phyloP scores from a whole-genome alignment of 352 stramenopile genomes.

The Pythium dissotocum region DNA sequence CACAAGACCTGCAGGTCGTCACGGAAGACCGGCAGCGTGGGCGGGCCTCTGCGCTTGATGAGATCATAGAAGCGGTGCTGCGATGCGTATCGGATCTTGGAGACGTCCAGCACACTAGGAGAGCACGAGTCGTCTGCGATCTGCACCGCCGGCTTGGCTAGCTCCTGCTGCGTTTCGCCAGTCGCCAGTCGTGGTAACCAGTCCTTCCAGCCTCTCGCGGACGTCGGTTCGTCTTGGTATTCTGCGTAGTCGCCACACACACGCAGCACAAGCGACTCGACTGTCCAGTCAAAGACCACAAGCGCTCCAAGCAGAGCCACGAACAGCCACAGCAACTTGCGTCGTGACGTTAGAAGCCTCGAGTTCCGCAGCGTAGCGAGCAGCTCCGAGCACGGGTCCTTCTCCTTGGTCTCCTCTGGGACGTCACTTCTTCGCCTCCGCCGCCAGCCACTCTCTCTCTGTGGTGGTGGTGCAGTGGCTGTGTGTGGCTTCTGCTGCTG shows the following conservation, averaged over 20 bases:
- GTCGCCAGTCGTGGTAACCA: neutral
- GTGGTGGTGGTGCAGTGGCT: too few species aligned
- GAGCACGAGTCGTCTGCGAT: constrained; percentile 7
- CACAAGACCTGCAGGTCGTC: constrained; percentile 21
- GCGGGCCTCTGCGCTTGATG: constrained; percentile 4
- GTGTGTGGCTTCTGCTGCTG: too few species aligned
- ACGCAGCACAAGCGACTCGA: constrained; percentile 18
- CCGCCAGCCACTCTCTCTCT: neutral
- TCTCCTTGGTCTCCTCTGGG: constrained; percentile 4
- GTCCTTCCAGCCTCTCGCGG: constrained; percentile 1
- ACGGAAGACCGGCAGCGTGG: constrained; percentile 13
- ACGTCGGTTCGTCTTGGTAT: too few species aligned
- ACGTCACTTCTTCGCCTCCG: neutral
- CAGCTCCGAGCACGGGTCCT: neutral
- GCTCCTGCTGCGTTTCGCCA: too few species aligned
- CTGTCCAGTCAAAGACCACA: constrained; percentile 14
- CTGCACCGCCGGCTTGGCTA: too few species aligned
- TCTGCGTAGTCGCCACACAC: neutral
- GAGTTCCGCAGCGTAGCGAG: neutral
- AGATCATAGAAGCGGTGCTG: constrained; percentile 26
- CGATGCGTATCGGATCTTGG: constrained; percentile 3
- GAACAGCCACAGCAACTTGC: constrained; percentile 13
- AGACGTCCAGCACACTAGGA: constrained; percentile 8
- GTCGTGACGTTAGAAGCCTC: neutral
- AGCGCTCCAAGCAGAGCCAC: constrained; percentile 10